phyloP scores from a whole-genome alignment of 2,329 filamentous ascomycete genomes.

The Stachybotrys elegans region DNA sequence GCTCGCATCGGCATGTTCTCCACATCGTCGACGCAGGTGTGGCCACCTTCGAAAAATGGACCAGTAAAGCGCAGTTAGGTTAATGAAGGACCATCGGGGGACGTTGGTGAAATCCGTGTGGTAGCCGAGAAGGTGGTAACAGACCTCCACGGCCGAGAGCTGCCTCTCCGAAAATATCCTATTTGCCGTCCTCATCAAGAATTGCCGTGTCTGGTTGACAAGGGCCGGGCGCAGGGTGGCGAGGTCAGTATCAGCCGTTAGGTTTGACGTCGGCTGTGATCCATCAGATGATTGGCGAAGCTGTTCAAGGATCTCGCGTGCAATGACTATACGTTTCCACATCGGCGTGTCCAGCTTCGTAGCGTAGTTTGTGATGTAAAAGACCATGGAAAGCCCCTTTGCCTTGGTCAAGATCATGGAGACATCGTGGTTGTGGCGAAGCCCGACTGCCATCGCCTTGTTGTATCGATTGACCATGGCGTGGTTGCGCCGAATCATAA shows the following conservation, averaged over 20 bases:
- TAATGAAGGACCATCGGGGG: slow-evolving; percentile 2
- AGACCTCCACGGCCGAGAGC: slow-evolving; percentile 4
- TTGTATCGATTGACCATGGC: slow-evolving; percentile 5
- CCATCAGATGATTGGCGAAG: slow-evolving; percentile 1
- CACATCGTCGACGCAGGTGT: slow-evolving; percentile 2
- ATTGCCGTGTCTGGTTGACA: neutral
- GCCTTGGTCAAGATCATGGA: no score
- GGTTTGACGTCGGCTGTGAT: neutral
- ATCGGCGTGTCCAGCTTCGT: neutral
- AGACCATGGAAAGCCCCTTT: neutral
- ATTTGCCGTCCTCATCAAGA: slow-evolving; percentile 4
- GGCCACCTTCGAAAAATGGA: neutral
- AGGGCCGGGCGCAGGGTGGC: neutral
- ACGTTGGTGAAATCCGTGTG: slow-evolving; percentile 5
- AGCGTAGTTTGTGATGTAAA: neutral
- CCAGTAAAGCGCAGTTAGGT: slow-evolving; percentile 5
- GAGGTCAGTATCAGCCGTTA: neutral
- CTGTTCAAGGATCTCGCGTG: slow-evolving; percentile 1
- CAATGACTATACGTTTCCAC: slow-evolving; percentile 1
- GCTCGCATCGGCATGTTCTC: neutral
- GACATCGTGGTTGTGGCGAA: slow-evolving; percentile 6
- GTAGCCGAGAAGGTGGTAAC: slow-evolving; percentile 3
- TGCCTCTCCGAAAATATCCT: slow-evolving; percentile 5
- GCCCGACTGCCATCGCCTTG: slow-evolving; percentile 6
- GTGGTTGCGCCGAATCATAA: slow-evolving; percentile 1